Percentiles rank a stretch among this genome's conserved stretches.
phyloP scores from a whole-genome alignment of 352 stramenopile species.

The Thalassiosira exigua region DNA sequence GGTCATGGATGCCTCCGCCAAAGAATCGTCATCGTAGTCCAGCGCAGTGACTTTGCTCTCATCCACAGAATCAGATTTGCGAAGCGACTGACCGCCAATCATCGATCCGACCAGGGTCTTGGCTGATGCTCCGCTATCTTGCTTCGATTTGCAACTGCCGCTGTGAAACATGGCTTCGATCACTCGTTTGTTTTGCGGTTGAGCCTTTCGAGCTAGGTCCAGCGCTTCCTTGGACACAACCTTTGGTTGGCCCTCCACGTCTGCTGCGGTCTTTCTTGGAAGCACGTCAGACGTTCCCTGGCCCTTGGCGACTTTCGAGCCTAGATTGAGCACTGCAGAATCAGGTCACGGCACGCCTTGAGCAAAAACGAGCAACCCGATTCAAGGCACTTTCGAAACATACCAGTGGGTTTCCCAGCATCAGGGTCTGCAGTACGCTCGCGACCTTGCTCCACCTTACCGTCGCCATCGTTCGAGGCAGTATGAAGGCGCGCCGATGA shows the following conservation, averaged over 20 bases:
- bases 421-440: too few relatives aligned
- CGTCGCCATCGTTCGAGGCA: too few relatives aligned
- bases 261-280: neutral
- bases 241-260: slow-evolving; percentile 4
- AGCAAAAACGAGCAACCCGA: too few relatives aligned
- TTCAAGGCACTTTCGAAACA: too few relatives aligned
- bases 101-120: slow-evolving; percentile 41
- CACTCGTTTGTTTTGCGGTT: slow-evolving; percentile 34
- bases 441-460: too few relatives aligned
- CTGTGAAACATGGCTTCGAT: slow-evolving; percentile 49
- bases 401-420: too few relatives aligned
- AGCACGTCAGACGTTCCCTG: neutral
- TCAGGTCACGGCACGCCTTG: too few relatives aligned
- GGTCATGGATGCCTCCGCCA: slow-evolving; percentile 35
- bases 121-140: slow-evolving; percentile 20
- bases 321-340: neutral
- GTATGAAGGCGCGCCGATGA: too few relatives aligned
- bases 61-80: slow-evolving; percentile 50
- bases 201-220: slow-evolving; percentile 16
- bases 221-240: slow-evolving; percentile 34
- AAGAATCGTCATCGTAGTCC: slow-evolving; percentile 18
- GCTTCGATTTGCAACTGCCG: neutral
- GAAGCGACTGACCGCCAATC: slow-evolving; percentile 40
- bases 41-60: slow-evolving; percentile 58
- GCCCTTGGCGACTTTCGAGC: neutral